Percentiles rank a stretch among this genome's conserved stretches.
These are phyloP conservation scores for Penstemon barbatus DNA, from an alignment of 257 asterid genomes.

Conservation along the genomic window DNA sequence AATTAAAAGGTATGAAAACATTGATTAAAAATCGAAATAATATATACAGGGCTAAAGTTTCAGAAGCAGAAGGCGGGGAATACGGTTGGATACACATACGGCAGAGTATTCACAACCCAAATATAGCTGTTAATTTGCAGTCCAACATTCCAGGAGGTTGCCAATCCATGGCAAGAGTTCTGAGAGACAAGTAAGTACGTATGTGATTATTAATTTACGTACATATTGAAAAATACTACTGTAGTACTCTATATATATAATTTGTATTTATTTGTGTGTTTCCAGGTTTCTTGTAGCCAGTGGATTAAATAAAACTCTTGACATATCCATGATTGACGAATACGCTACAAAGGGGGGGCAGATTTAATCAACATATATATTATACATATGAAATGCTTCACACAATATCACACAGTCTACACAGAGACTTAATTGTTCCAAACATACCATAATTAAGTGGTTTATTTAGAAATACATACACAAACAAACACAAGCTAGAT, in stretches of 20 bases:
- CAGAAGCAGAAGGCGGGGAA: slow-evolving; percentile 47
- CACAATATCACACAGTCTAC: too few relatives aligned
- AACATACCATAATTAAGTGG: background rate
- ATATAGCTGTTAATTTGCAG: slow-evolving; percentile 82
- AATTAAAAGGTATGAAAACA: too few relatives aligned
- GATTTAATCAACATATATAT: too few relatives aligned
- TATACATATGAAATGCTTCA: too few relatives aligned
- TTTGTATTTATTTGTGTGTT: background rate
- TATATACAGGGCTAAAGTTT: slow-evolving; percentile 69
- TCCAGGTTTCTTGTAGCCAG: slow-evolving; percentile 68
- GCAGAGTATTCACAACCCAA: slow-evolving; percentile 95
- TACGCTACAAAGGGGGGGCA: slow-evolving; percentile 24
- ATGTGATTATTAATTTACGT: background rate
- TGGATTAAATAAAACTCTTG: slow-evolving; percentile 59
- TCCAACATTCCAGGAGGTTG: slow-evolving; percentile 78
- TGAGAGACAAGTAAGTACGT: slow-evolving; percentile 58
- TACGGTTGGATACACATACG: slow-evolving; percentile 81
- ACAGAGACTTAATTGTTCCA: too few relatives aligned
- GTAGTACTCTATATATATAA: too few relatives aligned
- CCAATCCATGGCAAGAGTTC: slow-evolving; percentile 55
- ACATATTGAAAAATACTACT: too few relatives aligned
- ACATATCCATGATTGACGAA: slow-evolving; percentile 60
- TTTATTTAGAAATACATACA: too few relatives aligned
- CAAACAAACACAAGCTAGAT: too few relatives aligned
- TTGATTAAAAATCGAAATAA: background rate